These are phyloP conservation scores for Lophiostoma macrostomum DNA, from an alignment of 495 filamentous ascomycete genomes.

Conservation along the genomic window DNA sequence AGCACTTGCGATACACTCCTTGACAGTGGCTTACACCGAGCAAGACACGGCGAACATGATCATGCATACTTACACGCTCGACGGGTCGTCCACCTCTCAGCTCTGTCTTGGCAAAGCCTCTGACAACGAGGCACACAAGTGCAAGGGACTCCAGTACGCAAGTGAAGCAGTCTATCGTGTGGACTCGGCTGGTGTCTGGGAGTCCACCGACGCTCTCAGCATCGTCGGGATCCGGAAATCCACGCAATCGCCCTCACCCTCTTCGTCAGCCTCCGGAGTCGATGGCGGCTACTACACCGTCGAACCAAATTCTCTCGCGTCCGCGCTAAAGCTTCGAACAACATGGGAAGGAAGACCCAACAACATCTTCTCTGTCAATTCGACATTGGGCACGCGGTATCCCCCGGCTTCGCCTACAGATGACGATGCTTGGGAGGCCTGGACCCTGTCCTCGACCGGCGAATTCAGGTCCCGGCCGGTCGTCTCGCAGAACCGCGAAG, in stretches of 20 bases:
- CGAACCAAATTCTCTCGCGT: neutral
- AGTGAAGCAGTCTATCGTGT: constrained; percentile 38
- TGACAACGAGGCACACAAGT: constrained; percentile 24
- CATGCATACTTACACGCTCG: constrained; percentile 35
- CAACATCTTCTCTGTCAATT: neutral
- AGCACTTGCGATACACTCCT: constrained; percentile 31
- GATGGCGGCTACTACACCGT: constrained; percentile 3
- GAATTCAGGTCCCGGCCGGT: constrained; percentile 40
- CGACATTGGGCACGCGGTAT: neutral
- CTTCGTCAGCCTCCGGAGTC: constrained; percentile 16
- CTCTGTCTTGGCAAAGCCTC: constrained; percentile 33
- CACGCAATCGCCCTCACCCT: constrained; percentile 30
- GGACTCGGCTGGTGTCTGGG: constrained; percentile 45
- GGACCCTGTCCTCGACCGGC: constrained; percentile 55
- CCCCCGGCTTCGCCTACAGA: constrained; percentile 2
- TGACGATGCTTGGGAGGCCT: constrained; percentile 57
- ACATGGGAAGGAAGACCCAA: neutral
- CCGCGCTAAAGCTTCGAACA: constrained; percentile 16
- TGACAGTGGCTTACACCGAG: constrained; percentile 37
- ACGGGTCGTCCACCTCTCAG: constrained; percentile 21
- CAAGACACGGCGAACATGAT: constrained; percentile 28
- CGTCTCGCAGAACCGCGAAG: neutral
- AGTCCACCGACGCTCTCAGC: constrained; percentile 39
- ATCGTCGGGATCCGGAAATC: constrained; percentile 43
- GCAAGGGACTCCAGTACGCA: constrained; percentile 39